Evolutionary conservation across 2,329 filamentous ascomycete genomes (phyloP).

Genomic region (Setomelanomma holmii): DNA sequence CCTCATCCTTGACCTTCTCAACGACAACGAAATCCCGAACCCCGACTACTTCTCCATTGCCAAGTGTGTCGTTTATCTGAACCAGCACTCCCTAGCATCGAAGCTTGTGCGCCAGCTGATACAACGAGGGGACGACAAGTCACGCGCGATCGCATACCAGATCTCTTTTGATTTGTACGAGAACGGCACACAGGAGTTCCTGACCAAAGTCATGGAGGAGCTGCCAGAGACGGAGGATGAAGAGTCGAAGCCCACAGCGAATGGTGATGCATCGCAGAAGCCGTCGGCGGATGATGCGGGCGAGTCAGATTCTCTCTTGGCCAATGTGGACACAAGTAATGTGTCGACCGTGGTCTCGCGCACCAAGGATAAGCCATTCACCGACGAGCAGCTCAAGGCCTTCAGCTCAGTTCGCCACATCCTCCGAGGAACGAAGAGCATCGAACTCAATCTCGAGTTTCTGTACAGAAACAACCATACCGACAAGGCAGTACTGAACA

Average conservation of each 20-base stretch:
- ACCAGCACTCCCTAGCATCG: conserved; percentile 89
- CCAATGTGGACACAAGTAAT: conserved; percentile 61
- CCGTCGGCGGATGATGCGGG: conserved; percentile 54
- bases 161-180: conserved; percentile 98
- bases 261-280: conserved; percentile 48
- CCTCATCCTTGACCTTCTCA: conserved; percentile 93
- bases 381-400: conserved; percentile 61
- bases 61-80: conserved; percentile 94
- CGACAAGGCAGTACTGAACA: conserved; percentile 91
- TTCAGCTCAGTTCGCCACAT: conserved; percentile 66
- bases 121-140: conserved; percentile 76
- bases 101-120: conserved; percentile 84
- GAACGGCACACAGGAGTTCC: conserved; percentile 96
- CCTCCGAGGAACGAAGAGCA: conserved; percentile 89
- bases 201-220: conserved; percentile 85
- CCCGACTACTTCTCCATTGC: conserved; percentile 98
- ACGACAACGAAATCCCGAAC: conserved; percentile 87
- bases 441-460: conserved; percentile 94
- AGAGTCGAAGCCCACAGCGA: conserved; percentile 48
- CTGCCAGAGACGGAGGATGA: conserved; percentile 65
- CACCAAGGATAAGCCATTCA: conserved; percentile 52
- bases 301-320: conserved; percentile 66
- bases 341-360: conserved; percentile 57
- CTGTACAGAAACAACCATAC: conserved; percentile 94
- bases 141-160: conserved; percentile 89